These are phyloP conservation scores for Diaporthe batatas DNA, from an alignment of 2,329 filamentous ascomycete genomes.

Conservation along the genomic window DNA sequence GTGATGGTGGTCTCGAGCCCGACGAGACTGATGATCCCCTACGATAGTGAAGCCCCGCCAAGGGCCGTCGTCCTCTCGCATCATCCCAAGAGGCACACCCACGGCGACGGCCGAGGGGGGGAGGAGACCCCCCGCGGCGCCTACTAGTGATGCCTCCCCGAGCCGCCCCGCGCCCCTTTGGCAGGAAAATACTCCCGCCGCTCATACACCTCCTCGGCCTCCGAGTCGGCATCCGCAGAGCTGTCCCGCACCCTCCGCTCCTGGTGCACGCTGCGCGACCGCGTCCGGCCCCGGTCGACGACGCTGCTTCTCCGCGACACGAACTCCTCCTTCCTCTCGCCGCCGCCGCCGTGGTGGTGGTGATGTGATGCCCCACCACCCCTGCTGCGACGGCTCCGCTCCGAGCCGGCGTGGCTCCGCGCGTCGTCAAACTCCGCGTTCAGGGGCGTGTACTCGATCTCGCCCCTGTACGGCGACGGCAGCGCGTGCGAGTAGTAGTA, in stretches of 20 bases:
- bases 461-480: slow-evolving; percentile 38
- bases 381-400: slow-evolving; percentile 11
- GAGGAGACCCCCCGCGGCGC: background rate
- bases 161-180: background rate
- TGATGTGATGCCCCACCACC: slow-evolving; percentile 2
- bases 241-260: slow-evolving; percentile 34
- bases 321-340: slow-evolving; percentile 16
- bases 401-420: slow-evolving; percentile 16
- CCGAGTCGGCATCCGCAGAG: slow-evolving; percentile 36
- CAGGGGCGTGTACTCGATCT: slow-evolving; percentile 41
- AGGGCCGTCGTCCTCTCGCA: background rate
- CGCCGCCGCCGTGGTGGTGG: background rate
- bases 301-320: slow-evolving; percentile 37
- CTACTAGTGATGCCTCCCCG: slow-evolving; percentile 21
- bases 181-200: slow-evolving; percentile 31
- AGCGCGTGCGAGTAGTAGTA: slow-evolving; percentile 42
- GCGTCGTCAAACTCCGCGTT: slow-evolving; percentile 34
- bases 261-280: slow-evolving; percentile 40
- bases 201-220: slow-evolving; percentile 34
- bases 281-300: slow-evolving; percentile 37
- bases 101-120: background rate
- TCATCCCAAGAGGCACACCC: background rate
- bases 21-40: too few relatives aligned
- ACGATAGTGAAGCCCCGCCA: too few relatives aligned
- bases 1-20: background rate